phyloP scores from a whole-genome alignment of 306 rosid genomes.

The Mucuna pruriens region DNA sequence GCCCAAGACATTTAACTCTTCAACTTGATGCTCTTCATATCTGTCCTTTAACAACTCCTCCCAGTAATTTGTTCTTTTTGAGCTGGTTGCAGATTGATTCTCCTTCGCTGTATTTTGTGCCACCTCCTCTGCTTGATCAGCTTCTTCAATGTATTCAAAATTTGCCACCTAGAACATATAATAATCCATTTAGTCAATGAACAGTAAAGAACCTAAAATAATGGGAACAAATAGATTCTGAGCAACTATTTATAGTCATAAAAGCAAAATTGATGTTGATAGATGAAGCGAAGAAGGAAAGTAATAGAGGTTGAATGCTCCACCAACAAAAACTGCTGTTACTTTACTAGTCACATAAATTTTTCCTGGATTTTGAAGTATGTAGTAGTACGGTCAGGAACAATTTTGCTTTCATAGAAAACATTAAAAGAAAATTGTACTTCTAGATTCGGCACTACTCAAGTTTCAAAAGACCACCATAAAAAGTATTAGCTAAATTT shows the following conservation, averaged over 20 bases:
- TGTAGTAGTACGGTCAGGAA: background rate
- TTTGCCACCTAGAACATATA: constrained; percentile 82
- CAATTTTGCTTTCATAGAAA: background rate
- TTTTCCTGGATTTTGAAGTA: background rate
- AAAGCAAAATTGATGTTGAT: background rate
- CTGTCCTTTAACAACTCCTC: constrained; percentile 82
- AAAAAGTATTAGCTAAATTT: background rate
- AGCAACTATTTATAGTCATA: background rate
- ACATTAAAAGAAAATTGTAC: background rate
- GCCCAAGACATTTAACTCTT: constrained; percentile 83
- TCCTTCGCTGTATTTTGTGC: constrained; percentile 60
- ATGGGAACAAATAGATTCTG: background rate
- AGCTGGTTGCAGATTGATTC: constrained; percentile 33
- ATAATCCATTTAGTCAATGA: constrained; percentile 8
- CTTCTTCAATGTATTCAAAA: constrained; percentile 87
- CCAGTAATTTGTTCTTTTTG: constrained; percentile 77
- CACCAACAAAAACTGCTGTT: background rate
- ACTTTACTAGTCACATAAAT: background rate
- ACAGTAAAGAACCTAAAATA: background rate
- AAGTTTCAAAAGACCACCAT: background rate
- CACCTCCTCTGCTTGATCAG: constrained; percentile 74
- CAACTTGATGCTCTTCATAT: constrained; percentile 79
- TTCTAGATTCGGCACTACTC: background rate
- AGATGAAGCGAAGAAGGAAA: background rate
- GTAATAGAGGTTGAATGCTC: constrained; percentile 4